Evolutionary conservation across 2,329 filamentous ascomycete genomes (phyloP).

Genomic region (Phialocephala sp.): DNA sequence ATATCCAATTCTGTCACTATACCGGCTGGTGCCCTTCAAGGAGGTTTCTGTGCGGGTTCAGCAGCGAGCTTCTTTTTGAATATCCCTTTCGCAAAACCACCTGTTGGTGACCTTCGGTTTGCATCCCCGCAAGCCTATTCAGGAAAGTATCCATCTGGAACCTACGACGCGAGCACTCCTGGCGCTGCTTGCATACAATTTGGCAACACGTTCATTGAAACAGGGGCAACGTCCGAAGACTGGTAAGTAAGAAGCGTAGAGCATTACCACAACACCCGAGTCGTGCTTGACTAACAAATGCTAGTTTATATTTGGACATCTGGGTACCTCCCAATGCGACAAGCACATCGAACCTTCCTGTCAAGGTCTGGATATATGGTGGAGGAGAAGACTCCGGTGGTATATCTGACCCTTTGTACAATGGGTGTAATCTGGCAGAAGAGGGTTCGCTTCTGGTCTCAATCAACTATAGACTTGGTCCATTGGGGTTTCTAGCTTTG

Average conservation of each 20-base stretch:
- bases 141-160: background rate
- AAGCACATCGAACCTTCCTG: conserved; percentile 39
- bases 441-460: conserved; percentile 41
- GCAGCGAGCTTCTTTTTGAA: background rate
- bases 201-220: conserved; percentile 25
- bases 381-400: conserved; percentile 43
- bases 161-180: conserved; percentile 5
- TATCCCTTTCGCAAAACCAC: conserved; percentile 22
- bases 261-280: background rate
- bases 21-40: background rate
- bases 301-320: conserved; percentile 43
- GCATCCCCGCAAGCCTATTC: conserved; percentile 11
- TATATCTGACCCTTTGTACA: conserved; percentile 38
- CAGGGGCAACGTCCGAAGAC: conserved; percentile 23
- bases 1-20: background rate
- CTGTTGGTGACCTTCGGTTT: conserved; percentile 16
- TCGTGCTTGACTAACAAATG: background rate
- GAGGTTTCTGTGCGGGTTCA: background rate
- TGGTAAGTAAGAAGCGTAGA: conserved; percentile 13
- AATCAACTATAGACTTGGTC: conserved; percentile 42
- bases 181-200: conserved; percentile 11
- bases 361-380: conserved; percentile 50
- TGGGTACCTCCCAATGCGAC: conserved; percentile 36
- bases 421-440: conserved; percentile 11
- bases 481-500: conserved; percentile 48